Conservation (phyloP, 495 filamentous ascomycete genomes). For the Lepraria neglecta region DNA sequence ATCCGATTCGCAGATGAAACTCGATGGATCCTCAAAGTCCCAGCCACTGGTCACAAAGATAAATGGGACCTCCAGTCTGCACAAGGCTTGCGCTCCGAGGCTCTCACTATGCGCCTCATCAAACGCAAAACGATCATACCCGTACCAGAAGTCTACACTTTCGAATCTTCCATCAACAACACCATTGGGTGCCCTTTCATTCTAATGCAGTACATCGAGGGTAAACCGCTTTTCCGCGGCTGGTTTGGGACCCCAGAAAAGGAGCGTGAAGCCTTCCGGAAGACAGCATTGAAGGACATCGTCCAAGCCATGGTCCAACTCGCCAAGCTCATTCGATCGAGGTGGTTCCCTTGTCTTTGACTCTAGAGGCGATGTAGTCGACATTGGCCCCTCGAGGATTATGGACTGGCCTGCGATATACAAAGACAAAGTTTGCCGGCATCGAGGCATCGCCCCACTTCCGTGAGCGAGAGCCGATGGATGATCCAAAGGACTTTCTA, state of each 20-base stretch:
- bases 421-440: too few relatives aligned
- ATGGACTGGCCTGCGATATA: neutral
- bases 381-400: slow-evolving; percentile 11
- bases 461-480: neutral
- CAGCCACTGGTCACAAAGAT: slow-evolving; percentile 25
- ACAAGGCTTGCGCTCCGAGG: slow-evolving; percentile 30
- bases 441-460: too few relatives aligned
- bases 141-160: slow-evolving; percentile 31
- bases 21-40: slow-evolving; percentile 28
- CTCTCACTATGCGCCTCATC: slow-evolving; percentile 30
- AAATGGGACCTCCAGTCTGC: slow-evolving; percentile 28
- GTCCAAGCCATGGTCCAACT: slow-evolving; percentile 35
- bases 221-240: slow-evolving; percentile 23
- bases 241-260: slow-evolving; percentile 27
- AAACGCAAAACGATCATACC: slow-evolving; percentile 32
- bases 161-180: slow-evolving; percentile 21
- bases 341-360: slow-evolving; percentile 28
- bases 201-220: slow-evolving; percentile 25
- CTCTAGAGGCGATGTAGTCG: slow-evolving; percentile 13
- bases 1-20: slow-evolving; percentile 23
- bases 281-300: slow-evolving; percentile 26
- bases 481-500: slow-evolving; percentile 4
- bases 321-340: slow-evolving; percentile 24
- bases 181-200: slow-evolving; percentile 11
- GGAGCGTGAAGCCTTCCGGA: slow-evolving; percentile 20